Evolutionary conservation across 352 stramenopile species (phyloP).

Genomic region (Pilasporangium apinafurcum): DNA sequence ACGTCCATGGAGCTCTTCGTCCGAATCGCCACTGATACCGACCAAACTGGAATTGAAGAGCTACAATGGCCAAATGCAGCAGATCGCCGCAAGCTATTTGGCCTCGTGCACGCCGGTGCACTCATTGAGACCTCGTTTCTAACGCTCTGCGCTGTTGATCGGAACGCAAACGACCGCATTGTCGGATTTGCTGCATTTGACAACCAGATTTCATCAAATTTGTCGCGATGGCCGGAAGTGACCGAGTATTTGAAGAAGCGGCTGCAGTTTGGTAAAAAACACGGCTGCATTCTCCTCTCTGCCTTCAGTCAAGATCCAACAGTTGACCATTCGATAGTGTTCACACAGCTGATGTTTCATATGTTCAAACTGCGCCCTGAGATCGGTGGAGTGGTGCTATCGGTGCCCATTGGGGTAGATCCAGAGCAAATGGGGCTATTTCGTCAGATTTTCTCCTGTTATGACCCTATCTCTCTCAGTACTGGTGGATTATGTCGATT

Average conservation of each 20-base stretch:
- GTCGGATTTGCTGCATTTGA: slow-evolving; percentile 62
- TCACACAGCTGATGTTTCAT: slow-evolving; percentile 29
- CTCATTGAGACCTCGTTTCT: slow-evolving; percentile 58
- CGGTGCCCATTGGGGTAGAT: slow-evolving; percentile 40
- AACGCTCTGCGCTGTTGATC: slow-evolving; percentile 33
- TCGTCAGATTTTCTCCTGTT: slow-evolving; percentile 48
- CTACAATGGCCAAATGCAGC: slow-evolving; percentile 31
- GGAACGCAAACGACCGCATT: background rate
- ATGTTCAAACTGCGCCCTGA: slow-evolving; percentile 28
- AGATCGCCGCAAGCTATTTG: slow-evolving; percentile 50
- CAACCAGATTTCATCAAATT: slow-evolving; percentile 31
- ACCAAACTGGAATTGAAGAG: slow-evolving; percentile 29
- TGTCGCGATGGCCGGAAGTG: slow-evolving; percentile 49
- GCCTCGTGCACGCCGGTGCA: slow-evolving; percentile 41
- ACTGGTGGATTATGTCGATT: slow-evolving; percentile 45
- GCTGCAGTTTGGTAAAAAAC: slow-evolving; percentile 32
- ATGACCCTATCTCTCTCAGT: slow-evolving; percentile 36
- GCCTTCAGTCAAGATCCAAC: slow-evolving; percentile 31
- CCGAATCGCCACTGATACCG: slow-evolving; percentile 29
- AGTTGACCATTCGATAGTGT: slow-evolving; percentile 12
- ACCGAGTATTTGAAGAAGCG: slow-evolving; percentile 62
- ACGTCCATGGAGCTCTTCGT: slow-evolving; percentile 25
- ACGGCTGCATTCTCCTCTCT: slow-evolving; percentile 49
- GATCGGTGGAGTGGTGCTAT: slow-evolving; percentile 43
- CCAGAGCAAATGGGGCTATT: slow-evolving; percentile 54